A percentile compares a stretch with the other conserved stretches of the same genome.
Evolutionary conservation across 305 asterid species (phyloP).

Genomic region (Solanum chacoense): DNA sequence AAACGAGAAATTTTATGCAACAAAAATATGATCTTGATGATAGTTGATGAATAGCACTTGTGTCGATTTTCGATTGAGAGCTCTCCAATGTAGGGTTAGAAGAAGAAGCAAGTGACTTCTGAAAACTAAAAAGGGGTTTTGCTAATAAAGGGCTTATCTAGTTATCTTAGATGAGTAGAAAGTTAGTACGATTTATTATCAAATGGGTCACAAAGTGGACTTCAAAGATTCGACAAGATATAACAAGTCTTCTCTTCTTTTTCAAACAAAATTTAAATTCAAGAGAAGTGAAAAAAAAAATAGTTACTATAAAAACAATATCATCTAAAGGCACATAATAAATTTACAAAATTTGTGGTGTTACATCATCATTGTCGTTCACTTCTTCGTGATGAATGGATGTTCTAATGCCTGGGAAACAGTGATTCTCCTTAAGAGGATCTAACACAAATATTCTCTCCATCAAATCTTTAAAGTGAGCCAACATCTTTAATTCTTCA

Average conservation of each 20-base stretch:
- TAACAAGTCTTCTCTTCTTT: not conserved
- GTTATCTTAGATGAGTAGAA: not conserved
- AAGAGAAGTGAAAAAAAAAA: not conserved
- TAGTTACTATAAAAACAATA: not conserved
- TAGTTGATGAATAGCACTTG: not conserved
- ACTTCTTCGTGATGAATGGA: slow-evolving; percentile 99
- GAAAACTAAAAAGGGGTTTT: not conserved
- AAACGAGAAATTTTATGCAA: not conserved
- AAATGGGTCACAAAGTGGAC: not conserved
- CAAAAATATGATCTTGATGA: not conserved
- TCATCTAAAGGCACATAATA: not conserved
- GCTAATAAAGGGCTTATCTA: not conserved
- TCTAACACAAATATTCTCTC: slow-evolving; percentile 83
- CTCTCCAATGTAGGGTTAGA: not conserved
- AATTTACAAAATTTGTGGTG: not conserved
- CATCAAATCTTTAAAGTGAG: slow-evolving; percentile 80
- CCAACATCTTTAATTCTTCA: slow-evolving; percentile 89
- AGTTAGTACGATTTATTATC: not conserved
- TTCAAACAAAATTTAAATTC: not conserved
- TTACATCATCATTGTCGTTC: slow-evolving; percentile 44
- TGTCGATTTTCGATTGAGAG: not conserved
- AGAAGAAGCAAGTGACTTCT: not conserved
- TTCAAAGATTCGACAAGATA: not conserved
- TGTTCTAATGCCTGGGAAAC: slow-evolving; percentile 89
- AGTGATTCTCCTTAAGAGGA: slow-evolving; percentile 82